Base-by-base conservation (phyloP, 768 basidiomycete genomes). In the Rhizopogon vinicolor region DNA sequence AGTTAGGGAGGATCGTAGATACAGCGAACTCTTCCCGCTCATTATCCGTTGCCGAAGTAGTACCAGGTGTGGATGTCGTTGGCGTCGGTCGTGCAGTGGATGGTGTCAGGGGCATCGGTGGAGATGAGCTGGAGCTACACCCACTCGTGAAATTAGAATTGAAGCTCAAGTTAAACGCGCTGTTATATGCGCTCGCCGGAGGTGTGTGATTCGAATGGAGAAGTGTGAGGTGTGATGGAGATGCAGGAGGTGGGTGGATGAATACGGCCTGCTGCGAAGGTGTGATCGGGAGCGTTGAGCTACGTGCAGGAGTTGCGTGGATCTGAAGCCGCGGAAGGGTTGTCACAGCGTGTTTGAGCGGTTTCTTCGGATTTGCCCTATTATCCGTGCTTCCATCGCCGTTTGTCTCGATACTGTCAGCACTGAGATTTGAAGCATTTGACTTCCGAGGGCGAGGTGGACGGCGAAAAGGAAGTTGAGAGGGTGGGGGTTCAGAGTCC, bases 1-100 rank as follows among this genome's bases (percentile, higher is more conserved):
- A 97, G 55, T 84, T 82, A 2, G 95, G 94, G 3, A 98, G 76
- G 60, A 98, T 97, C 18, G 89, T 90, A 14, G 93, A 96, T 39
- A 97, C 83, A n/a, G 78, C 74, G 67, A 97, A 98, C 5, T 72
- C 70, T 5, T 85, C 83, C 60, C 82, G 78, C 22, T 82, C 86
- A 49, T 83, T 78, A 4, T 39, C 8, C 14, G 56, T 61, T 52
- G 14, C 53, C 19, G 63, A 65, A 7, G 62, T 54, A 7, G 68
- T 51, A 35, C 60, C 22, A 10, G 72, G 61, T 1, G 88, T 89
- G 48, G 70, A 69, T 5, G 84, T 86, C 9, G 87, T 84, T 19
- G 80, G 81, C 0, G 42, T 13, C 9, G 84, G 81, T 22, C 65
- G 54, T 14, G 68, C 68, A 6, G 74, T 75, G 13, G 68, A 60